Base-by-base conservation (phyloP, 2,329 filamentous ascomycete species). In the Alternaria sp. region DNA sequence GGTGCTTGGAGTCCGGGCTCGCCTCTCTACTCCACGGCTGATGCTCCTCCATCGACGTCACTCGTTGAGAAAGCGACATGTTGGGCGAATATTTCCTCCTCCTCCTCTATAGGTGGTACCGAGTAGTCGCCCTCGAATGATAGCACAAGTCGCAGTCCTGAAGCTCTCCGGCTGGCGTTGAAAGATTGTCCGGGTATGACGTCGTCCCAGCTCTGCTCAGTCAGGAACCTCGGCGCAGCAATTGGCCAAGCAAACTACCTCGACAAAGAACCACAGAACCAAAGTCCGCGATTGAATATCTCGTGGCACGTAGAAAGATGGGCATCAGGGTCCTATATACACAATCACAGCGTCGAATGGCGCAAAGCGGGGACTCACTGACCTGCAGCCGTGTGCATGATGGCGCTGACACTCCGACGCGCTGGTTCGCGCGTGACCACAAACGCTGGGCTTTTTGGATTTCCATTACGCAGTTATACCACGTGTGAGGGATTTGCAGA, bases 21-120 rank as follows among this genome's bases (percentile, higher is more conserved):
- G 70, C 65, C 37, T 75, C 73, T 64, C 74, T 65, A 58, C 79
- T 72, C 74, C 77, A 78, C 46, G 73, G 72, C 63, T 78, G 70
- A 61, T 79, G 77, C 65, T 78, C 76, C 71, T 79, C 78, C 56
- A 79, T 74, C 13, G 73, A 71, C 23, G 76, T 78, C 44, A 79
- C 66, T 45, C 77, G 70, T 64, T 79, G 73, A 6, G 73, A 69
- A 40, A 80, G 68, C 55, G 77, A 79, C 78, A 80, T 80, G 59
- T 9, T 62, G 63, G 54, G 62, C 51, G 26, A 23, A 51, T 31
- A 24, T 23, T 29, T 31, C 36, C 26, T 23, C 37, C 11, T 24
- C n/a, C 40, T 41, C 24, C 24, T 44, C 14, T 41, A n/a, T 42
- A n/a, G 0, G 13, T 23, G 10, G 24, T 34, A 6, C 33, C 17